Evolutionary conservation across 1,139 yeast genomes (phyloP), one percentile per base, ranked within the genome.

Genomic region (Candida dubliniensis): DNA sequence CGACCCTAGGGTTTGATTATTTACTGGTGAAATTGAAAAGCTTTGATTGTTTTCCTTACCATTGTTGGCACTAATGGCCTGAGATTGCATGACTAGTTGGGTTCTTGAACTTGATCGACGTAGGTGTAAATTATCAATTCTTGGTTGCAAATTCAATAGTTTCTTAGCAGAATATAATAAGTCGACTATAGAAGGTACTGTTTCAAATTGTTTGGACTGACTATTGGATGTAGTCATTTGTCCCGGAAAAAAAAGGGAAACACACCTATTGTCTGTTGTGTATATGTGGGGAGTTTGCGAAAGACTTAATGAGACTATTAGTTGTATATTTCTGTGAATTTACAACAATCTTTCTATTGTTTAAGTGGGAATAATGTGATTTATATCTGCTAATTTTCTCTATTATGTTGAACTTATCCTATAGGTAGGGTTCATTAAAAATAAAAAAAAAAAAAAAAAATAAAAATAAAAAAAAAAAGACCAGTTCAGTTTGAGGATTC

Each of bases 141-240:
- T 54, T 23, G 72, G 64, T 50, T 72, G 74, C 38, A 72, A 62
- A 23, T 69, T 56, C 41, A 73, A 57, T 36, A 74, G 59, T 50
- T 67, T 68, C 52, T 68, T 70, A 6, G 77, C 78, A 23, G 76
- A 71, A 57, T 63, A 58, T 50, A 72, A 70, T 38, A 74, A 66
- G 53, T 74, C 77, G 49, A 66, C 63, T 26, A 74, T 69, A 23
- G 76, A 67, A 9, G 78, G 77, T 33, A 44, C 49, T 9, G 47
- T 31, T 7, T 50, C 54, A 42, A 50, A 46, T 29, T 9, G 36
- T 11, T 30, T 30, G 13, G 38, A 10, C 15, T 25, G 26, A 29
- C 15, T 38, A 33, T 26, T 23, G 11, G 33, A 3, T 15, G 34
- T 31, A 24, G 41, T 13, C 38, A 30, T 30, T 30, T 27, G 36